A percentile compares a stretch with the other conserved stretches of the same genome.
phyloP scores from a whole-genome alignment of 495 filamentous ascomycete species.

The Aspergillus carlsbadensis region DNA sequence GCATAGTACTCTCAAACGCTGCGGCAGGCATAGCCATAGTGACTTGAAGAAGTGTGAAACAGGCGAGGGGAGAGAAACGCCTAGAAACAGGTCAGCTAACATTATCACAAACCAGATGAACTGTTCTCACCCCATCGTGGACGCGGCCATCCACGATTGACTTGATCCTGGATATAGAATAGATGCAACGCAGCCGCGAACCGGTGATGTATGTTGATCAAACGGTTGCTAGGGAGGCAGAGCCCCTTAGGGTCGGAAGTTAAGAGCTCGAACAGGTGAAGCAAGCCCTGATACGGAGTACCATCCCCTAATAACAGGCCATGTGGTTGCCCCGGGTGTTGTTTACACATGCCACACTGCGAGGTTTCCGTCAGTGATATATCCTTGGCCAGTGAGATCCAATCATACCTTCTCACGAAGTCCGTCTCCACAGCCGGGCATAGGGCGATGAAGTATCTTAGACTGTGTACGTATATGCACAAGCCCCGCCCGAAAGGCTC shows the following conservation, averaged over 20 bases:
- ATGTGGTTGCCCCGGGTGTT: neutral
- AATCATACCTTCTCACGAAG: neutral
- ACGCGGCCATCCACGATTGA: conserved; percentile 11
- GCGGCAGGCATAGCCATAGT: neutral
- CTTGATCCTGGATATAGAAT: conserved; percentile 16
- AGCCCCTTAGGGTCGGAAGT: neutral
- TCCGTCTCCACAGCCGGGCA: neutral
- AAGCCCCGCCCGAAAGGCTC: conserved; percentile 16
- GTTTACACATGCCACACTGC: neutral
- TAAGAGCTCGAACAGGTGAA: neutral
- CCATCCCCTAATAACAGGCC: neutral
- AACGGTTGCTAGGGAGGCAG: conserved; percentile 5
- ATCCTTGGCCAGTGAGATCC: neutral
- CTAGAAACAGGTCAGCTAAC: neutral
- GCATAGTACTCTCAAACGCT: neutral
- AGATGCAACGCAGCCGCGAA: conserved; percentile 17
- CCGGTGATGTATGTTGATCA: conserved; percentile 12
- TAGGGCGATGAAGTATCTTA: neutral
- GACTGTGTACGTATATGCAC: neutral
- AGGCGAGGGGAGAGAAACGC: neutral
- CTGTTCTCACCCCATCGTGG: neutral
- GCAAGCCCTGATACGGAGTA: neutral
- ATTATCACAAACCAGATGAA: too few species aligned
- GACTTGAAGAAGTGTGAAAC: neutral
- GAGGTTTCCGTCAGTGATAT: too few species aligned